Conservation (phyloP, 306 rosid species). For the Echinosophora koreensis region DNA sequence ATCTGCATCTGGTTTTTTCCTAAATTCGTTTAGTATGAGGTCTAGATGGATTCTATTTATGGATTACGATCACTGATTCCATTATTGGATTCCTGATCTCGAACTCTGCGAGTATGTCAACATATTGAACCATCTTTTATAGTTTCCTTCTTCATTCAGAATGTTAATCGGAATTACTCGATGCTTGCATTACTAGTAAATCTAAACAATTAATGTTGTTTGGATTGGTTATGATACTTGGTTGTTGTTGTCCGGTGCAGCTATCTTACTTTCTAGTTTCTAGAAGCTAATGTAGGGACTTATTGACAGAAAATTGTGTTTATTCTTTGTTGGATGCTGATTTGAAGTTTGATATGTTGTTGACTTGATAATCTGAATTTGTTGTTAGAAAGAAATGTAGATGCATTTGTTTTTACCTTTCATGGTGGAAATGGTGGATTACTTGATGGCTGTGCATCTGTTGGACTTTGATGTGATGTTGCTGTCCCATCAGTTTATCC, state of each 20-base stretch:
- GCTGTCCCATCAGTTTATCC: not conserved
- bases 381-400: not conserved
- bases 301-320: not conserved
- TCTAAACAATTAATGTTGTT: not conserved
- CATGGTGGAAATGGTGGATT: not conserved
- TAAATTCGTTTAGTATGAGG: not conserved
- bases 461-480: conserved; percentile 7
- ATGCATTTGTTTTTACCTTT: not conserved
- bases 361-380: conserved; percentile 4
- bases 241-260: not conserved
- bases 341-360: conserved; percentile 19
- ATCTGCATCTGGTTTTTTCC: not conserved
- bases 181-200: not conserved
- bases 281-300: not conserved
- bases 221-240: not conserved
- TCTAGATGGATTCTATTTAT: conserved; percentile 36
- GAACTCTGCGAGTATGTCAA: not conserved
- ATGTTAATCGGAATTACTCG: not conserved
- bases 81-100: not conserved
- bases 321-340: not conserved
- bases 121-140: not conserved
- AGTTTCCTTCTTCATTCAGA: not conserved
- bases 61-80: conserved; percentile 18
- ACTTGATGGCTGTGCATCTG: not conserved
- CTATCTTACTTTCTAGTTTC: not conserved